phyloP scores from a whole-genome alignment of 805 yeast species.

The Yarrowia osloensis region DNA sequence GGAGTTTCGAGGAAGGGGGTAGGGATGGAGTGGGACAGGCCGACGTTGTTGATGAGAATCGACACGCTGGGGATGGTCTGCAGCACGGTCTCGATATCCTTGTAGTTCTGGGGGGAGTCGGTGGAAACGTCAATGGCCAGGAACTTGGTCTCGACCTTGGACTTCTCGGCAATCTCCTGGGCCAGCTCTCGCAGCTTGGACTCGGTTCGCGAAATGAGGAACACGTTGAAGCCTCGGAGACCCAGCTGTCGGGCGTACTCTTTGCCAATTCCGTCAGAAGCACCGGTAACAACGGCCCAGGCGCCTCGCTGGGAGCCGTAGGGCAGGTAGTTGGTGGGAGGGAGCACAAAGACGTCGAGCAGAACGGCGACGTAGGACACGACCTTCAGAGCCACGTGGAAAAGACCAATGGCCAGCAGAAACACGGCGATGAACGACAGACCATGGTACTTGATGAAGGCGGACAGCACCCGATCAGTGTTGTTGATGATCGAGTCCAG shows the following conservation, averaged over 20 bases:
- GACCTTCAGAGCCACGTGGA: constrained; percentile 54
- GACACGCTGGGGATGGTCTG: constrained; percentile 59
- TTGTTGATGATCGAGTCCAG: constrained; percentile 6
- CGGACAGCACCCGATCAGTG: constrained; percentile 3
- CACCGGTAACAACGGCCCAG: constrained; percentile 98
- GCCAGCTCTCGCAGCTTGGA: constrained; percentile 71
- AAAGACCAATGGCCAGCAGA: constrained; percentile 50
- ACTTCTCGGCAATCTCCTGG: constrained; percentile 59
- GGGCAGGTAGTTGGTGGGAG: constrained; percentile 56
- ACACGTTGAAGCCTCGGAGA: constrained; percentile 74
- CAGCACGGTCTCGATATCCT: constrained; percentile 50
- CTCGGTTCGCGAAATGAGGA: constrained; percentile 80
- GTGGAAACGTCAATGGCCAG: constrained; percentile 78
- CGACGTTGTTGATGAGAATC: constrained; percentile 87
- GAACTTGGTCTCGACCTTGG: constrained; percentile 61
- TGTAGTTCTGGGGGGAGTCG: constrained; percentile 62
- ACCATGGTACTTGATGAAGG: constrained; percentile 26
- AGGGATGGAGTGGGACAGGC: constrained; percentile 92
- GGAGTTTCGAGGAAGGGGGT: constrained; percentile 86
- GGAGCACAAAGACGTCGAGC: constrained; percentile 57
- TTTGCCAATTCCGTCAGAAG: constrained; percentile 96
- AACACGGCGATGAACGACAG: constrained; percentile 28
- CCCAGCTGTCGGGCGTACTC: constrained; percentile 89
- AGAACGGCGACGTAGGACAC: constrained; percentile 57
- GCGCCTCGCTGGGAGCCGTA: constrained; percentile 73